phyloP scores from a whole-genome alignment of 371 early-diverging fungal genomes.

The Rhizopus sp. region DNA sequence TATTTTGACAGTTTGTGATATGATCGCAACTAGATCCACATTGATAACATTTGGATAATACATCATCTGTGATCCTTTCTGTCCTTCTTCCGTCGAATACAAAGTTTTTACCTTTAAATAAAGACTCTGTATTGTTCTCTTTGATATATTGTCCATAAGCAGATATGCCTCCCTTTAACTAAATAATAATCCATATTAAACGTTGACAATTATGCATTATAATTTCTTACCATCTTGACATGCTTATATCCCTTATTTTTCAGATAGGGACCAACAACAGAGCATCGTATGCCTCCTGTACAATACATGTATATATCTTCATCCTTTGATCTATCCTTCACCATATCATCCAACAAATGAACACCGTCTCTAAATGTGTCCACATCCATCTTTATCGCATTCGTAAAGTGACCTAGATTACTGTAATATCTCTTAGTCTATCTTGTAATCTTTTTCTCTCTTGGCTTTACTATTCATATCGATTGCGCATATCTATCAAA shows the following conservation, averaged over 20 bases:
- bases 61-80: slow-evolving; percentile 68
- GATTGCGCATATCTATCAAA: slow-evolving; percentile 79
- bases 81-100: slow-evolving; percentile 79
- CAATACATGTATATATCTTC: slow-evolving; percentile 81
- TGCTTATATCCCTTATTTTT: slow-evolving; percentile 64
- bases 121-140: slow-evolving; percentile 35
- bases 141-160: slow-evolving; percentile 70
- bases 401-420: slow-evolving; percentile 67
- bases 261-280: slow-evolving; percentile 73
- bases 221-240: slow-evolving; percentile 59
- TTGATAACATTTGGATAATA: slow-evolving; percentile 66
- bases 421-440: slow-evolving; percentile 23
- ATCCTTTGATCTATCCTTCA: slow-evolving; percentile 27
- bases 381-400: slow-evolving; percentile 68
- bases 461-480: slow-evolving; percentile 64
- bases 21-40: slow-evolving; percentile 69
- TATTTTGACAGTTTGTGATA: slow-evolving; percentile 70
- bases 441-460: slow-evolving; percentile 9
- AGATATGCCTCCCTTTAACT: slow-evolving; percentile 78
- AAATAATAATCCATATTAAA: not conserved
- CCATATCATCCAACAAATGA: slow-evolving; percentile 33
- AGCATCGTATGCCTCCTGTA: slow-evolving; percentile 83
- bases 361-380: slow-evolving; percentile 76
- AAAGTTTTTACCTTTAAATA: slow-evolving; percentile 78
- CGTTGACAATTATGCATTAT: not conserved